Conservation (phyloP, 1,139 yeast species). For the Candida sp. region DNA sequence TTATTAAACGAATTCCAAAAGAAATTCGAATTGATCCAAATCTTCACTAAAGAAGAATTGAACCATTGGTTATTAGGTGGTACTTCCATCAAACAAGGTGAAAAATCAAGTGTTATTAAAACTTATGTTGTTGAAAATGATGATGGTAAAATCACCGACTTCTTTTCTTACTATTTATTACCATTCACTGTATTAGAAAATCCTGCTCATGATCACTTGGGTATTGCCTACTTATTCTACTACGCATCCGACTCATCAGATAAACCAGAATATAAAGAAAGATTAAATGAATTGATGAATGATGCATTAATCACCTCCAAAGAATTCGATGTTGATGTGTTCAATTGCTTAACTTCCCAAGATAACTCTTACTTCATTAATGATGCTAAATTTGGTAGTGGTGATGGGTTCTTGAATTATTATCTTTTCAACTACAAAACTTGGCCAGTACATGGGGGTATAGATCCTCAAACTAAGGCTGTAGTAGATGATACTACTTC, state of each 20-base stretch:
- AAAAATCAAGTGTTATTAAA: slow-evolving; percentile 52
- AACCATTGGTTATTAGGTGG: slow-evolving; percentile 77
- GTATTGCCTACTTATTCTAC: slow-evolving; percentile 87
- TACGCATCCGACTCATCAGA: slow-evolving; percentile 68
- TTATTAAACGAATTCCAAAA: slow-evolving; percentile 62
- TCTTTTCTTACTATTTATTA: slow-evolving; percentile 82
- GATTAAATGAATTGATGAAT: slow-evolving; percentile 59
- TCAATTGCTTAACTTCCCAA: slow-evolving; percentile 88
- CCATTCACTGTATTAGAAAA: slow-evolving; percentile 85
- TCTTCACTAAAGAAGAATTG: slow-evolving; percentile 67
- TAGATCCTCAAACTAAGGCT: slow-evolving; percentile 50
- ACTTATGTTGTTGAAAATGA: slow-evolving; percentile 74
- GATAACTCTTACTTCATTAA: slow-evolving; percentile 84
- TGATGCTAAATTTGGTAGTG: slow-evolving; percentile 84
- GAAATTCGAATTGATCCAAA: slow-evolving; percentile 71
- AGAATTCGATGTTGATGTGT: slow-evolving; percentile 72
- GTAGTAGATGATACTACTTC: slow-evolving; percentile 55
- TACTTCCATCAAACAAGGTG: slow-evolving; percentile 13
- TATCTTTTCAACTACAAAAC: slow-evolving; percentile 89
- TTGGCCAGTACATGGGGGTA: slow-evolving; percentile 78
- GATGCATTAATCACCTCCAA: slow-evolving; percentile 83
- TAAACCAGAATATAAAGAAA: slow-evolving; percentile 39
- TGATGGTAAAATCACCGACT: slow-evolving; percentile 76
- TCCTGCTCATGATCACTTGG: slow-evolving; percentile 61
- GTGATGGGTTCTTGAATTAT: slow-evolving; percentile 90